A percentile compares a stretch with the other conserved stretches of the same genome.
Evolutionary conservation across 2,329 filamentous ascomycete genomes (phyloP).

Genomic region (Emergomyces pasteurianus): DNA sequence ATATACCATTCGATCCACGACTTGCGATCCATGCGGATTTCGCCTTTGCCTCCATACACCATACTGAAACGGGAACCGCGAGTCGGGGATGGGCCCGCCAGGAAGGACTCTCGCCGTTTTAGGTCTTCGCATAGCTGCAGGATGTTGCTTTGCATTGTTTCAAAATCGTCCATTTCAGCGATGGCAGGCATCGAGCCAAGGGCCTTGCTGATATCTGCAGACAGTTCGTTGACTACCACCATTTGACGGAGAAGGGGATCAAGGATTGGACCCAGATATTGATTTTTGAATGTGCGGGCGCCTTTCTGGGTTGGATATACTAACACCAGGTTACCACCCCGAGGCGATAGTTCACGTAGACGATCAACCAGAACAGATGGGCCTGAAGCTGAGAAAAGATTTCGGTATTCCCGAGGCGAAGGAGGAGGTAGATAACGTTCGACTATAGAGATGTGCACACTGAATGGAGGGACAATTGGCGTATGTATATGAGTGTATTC

Average conservation of each 20-base stretch:
- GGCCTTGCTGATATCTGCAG: constrained; percentile 42
- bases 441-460: constrained; percentile 48
- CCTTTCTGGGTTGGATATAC: constrained; percentile 51
- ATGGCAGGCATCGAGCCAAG: constrained; percentile 45
- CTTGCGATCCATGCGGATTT: constrained; percentile 39
- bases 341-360: constrained; percentile 45
- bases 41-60: constrained; percentile 40
- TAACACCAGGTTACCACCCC: constrained; percentile 47
- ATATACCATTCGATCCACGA: constrained; percentile 55
- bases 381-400: constrained; percentile 44
- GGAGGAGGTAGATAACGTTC: constrained; percentile 56
- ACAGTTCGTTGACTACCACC: constrained; percentile 46
- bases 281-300: constrained; percentile 45
- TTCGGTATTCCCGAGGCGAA: constrained; percentile 44
- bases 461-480: constrained; percentile 48
- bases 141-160: constrained; percentile 36
- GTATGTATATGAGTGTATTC: constrained; percentile 38
- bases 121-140: constrained; percentile 28
- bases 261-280: constrained; percentile 49
- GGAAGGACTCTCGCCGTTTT: constrained; percentile 16
- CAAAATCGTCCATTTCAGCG: constrained; percentile 43
- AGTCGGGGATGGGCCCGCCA: constrained; percentile 20
- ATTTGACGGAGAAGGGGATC: constrained; percentile 49
- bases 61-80: constrained; percentile 31
- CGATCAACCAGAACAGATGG: constrained; percentile 50